A percentile compares a stretch with the other conserved stretches of the same genome.
phyloP scores from a whole-genome alignment of 257 asterid genomes.

The Nicotiana tomentosiformis region DNA sequence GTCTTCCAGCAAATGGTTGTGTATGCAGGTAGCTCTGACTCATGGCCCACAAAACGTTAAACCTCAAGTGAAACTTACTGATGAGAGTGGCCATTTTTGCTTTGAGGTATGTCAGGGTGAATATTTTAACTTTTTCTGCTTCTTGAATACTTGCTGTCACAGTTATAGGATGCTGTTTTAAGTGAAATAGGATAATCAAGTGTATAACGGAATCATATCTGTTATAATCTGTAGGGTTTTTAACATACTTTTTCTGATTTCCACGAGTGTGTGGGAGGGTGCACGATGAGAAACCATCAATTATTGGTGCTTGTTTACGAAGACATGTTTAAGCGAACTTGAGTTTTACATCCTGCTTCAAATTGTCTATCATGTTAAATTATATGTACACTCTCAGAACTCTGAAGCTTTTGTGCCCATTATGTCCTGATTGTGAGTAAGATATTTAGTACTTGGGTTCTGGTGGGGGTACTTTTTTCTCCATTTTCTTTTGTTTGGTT shows the following conservation, averaged over 20 bases:
- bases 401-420: background rate
- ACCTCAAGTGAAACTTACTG: slow-evolving; percentile 78
- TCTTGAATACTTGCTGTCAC: background rate
- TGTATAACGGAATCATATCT: background rate
- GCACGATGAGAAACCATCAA: background rate
- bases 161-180: background rate
- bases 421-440: background rate
- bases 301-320: background rate
- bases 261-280: background rate
- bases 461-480: background rate
- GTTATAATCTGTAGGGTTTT: background rate
- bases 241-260: background rate
- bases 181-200: background rate
- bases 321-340: background rate
- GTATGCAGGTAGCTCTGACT: slow-evolving; percentile 81
- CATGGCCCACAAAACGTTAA: slow-evolving; percentile 91
- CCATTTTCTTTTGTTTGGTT: background rate
- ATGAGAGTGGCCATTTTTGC: slow-evolving; percentile 73
- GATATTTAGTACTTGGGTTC: background rate
- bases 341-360: background rate
- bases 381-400: background rate
- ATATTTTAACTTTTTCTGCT: background rate
- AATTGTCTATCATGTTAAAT: background rate
- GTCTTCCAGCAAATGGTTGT: background rate
- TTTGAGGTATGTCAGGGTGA: slow-evolving; percentile 55